These are phyloP conservation scores for Yamadazyma takamatsuzukensis DNA, from an alignment of 805 yeast genomes.

Conservation along the genomic window DNA sequence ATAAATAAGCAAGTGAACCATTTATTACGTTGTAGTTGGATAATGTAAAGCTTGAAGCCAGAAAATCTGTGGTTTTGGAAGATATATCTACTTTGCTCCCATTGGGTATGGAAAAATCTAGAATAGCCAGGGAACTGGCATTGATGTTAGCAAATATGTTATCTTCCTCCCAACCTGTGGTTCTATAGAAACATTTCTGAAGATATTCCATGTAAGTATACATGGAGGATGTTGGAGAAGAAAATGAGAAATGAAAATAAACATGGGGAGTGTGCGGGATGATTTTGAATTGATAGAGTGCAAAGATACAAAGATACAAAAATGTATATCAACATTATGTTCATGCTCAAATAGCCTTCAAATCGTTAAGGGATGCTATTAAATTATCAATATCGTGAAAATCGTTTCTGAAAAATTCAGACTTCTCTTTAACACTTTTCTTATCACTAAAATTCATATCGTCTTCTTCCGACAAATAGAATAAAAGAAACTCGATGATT, in stretches of 20 bases:
- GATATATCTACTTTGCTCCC: conserved; percentile 66
- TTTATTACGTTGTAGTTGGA: conserved; percentile 61
- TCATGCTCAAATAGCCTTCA: conserved; percentile 17
- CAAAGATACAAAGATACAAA: too few species aligned
- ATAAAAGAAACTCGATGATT: conserved; percentile 64
- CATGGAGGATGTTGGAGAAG: too few species aligned
- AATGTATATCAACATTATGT: too few species aligned
- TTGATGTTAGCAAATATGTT: conserved; percentile 73
- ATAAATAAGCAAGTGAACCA: conserved; percentile 82
- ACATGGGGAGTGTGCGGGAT: neutral
- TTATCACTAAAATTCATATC: conserved; percentile 2
- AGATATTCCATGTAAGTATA: conserved; percentile 84
- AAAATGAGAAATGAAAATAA: too few species aligned
- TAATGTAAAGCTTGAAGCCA: conserved; percentile 71
- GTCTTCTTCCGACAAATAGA: conserved; percentile 62
- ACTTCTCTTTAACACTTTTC: conserved; percentile 25
- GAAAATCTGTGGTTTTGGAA: conserved; percentile 62
- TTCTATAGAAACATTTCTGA: conserved; percentile 61
- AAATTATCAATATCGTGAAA: conserved; percentile 39
- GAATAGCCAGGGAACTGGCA: conserved; percentile 63
- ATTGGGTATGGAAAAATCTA: conserved; percentile 70
- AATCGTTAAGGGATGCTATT: conserved; percentile 32
- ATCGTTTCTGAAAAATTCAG: conserved; percentile 30
- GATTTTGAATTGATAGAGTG: too few species aligned
- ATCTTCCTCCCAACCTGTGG: conserved; percentile 77